phyloP scores from a whole-genome alignment of 371 early-diverging fungal species.

The Syncephalastrum contaminatum region DNA sequence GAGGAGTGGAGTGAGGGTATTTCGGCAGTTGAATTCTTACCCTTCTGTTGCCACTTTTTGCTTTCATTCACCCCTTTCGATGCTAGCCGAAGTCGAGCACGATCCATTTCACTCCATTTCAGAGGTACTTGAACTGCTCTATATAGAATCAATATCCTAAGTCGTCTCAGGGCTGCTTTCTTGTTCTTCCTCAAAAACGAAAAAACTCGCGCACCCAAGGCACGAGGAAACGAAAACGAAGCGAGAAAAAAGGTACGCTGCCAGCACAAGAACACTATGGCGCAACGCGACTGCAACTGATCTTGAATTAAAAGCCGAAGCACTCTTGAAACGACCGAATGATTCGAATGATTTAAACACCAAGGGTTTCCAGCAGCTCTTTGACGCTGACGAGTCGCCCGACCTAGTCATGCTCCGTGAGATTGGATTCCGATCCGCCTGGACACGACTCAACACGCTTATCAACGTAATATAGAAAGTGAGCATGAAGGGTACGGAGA shows the following conservation, averaged over 20 bases:
- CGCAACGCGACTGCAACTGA: background rate
- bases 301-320: background rate
- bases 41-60: too few species aligned
- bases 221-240: conserved; percentile 13
- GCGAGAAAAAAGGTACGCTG: conserved; percentile 4
- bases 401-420: conserved; percentile 40
- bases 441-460: conserved; percentile 33
- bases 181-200: conserved; percentile 34
- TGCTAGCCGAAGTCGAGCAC: too few species aligned
- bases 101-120: conserved; percentile 41
- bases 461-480: conserved; percentile 39
- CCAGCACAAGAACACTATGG: background rate
- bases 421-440: conserved; percentile 32
- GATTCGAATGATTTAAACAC: conserved; percentile 5
- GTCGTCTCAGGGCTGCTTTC: conserved; percentile 39
- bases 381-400: conserved; percentile 44
- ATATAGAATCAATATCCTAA: background rate
- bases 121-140: conserved; percentile 22
- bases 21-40: too few species aligned
- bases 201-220: conserved; percentile 9
- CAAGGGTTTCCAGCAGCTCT: conserved; percentile 46
- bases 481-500: conserved; percentile 5
- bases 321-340: conserved; percentile 8
- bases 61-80: too few species aligned
- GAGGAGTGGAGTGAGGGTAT: too few species aligned